phyloP scores from a whole-genome alignment of 169 alveolate genomes.

The Ichthyophthirius multifiliis region DNA sequence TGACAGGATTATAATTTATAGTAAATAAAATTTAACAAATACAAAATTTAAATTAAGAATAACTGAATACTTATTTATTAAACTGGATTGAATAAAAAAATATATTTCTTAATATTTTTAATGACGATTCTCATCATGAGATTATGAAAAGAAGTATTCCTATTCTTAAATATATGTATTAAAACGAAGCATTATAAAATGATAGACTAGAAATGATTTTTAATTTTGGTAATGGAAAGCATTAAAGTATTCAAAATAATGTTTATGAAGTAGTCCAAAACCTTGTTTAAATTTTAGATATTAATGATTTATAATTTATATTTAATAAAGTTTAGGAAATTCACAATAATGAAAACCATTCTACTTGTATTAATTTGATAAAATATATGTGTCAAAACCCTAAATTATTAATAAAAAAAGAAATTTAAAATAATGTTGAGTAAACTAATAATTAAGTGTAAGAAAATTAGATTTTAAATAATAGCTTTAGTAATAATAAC shows the following conservation, averaged over 20 bases:
- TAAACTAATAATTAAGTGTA: no score
- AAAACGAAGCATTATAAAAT: not conserved
- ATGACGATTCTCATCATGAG: not conserved
- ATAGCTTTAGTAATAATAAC: no score
- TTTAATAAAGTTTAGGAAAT: not conserved
- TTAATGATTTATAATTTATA: not conserved
- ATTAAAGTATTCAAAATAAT: not conserved
- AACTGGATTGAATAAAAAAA: not conserved
- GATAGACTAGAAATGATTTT: not conserved
- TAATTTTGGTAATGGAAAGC: not conserved
- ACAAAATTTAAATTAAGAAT: no score
- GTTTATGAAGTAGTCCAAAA: not conserved
- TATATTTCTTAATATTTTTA: not conserved
- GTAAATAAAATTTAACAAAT: no score
- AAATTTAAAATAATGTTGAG: no score
- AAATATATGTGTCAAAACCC: not conserved
- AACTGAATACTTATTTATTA: no score
- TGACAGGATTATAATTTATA: no score
- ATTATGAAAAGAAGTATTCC: not conserved
- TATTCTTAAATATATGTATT: not conserved
- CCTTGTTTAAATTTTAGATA: not conserved
- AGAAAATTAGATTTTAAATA: no score
- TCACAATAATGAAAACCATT: not conserved
- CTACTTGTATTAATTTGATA: not conserved
- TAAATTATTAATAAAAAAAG: no score